Base-by-base conservation (phyloP, 2,329 filamentous ascomycete genomes). In the Fusarium nisikadoi region DNA sequence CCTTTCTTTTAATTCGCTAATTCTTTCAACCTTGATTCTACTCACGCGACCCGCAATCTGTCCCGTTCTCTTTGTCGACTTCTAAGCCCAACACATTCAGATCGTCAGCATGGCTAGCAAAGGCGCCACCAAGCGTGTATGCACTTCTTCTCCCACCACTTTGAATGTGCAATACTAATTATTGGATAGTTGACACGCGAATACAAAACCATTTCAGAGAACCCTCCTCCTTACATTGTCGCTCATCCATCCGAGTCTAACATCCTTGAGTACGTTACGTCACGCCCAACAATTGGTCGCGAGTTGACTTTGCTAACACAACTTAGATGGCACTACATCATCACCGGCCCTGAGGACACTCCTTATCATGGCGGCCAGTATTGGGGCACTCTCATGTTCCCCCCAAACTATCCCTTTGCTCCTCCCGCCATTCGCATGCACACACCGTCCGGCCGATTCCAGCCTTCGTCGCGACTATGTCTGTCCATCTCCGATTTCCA, bases 341-440 rank as follows among this genome's bases (percentile, higher is more conserved):
- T 98, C 74, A 98, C 95, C 41, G 96, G 96, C 4, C 95, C 96
- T 38, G 94, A 97, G 68, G 90, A 95, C 67, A 99, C 96, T 2
- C 95, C 96, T 4, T 99, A 99, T 81, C 90, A 97, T 77, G 91
- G 92, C 79, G 96, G 96, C 49, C 96, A 99, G 82, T 99, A 98
- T 86, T 99, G 96, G 96, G 96, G 96, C 52, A 98, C 95, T 4
- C 87, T 99, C 55, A 91, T 97, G 73, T 99, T 99, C 82, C 96
- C 96, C 20, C 90, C 95, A 13, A 95, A 98, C 85, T 99, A 99
- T 81, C 96, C 96, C 31, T 99, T 98, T 83, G 95, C 95, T 17
- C 96, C 96, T 36, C 96, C 96, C 8, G 94, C 96, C 5, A 99
- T 99, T 82, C 94, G 95, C 79, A 99, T 99, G 96, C 96, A 98